These are phyloP conservation scores for Podila horticola DNA, from an alignment of 192 early-diverging fungal genomes.

Conservation along the genomic window DNA sequence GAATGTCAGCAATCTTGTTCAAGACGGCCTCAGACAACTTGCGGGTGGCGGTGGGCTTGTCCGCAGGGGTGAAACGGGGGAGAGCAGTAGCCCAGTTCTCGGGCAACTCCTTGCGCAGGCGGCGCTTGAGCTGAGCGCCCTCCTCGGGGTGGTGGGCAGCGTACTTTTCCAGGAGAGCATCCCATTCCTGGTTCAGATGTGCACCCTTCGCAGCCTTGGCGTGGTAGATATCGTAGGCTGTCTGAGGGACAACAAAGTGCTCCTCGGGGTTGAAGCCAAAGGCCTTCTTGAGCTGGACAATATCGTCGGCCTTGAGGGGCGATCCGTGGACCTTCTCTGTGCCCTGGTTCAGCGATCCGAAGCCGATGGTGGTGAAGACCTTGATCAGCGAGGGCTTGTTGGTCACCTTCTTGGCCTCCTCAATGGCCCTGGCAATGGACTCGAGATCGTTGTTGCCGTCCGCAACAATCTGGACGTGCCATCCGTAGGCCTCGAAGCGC, in stretches of 20 bases:
- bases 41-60: constrained; percentile 85
- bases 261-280: constrained; percentile 87
- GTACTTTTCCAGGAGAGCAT: constrained; percentile 78
- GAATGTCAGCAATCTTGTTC: constrained; percentile 76
- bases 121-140: constrained; percentile 78
- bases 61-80: constrained; percentile 84
- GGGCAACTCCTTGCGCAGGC: constrained; percentile 78
- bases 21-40: constrained; percentile 90
- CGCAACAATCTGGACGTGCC: constrained; percentile 81
- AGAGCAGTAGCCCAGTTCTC: constrained; percentile 75
- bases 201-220: constrained; percentile 64
- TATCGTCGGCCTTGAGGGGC: constrained; percentile 83
- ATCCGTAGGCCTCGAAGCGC: constrained; percentile 94
- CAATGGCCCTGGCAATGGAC: constrained; percentile 78
- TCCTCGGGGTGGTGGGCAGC: constrained; percentile 71
- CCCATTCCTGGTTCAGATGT: constrained; percentile 81
- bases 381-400: constrained; percentile 92
- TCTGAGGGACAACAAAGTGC: constrained; percentile 76
- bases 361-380: constrained; percentile 93
- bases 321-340: constrained; percentile 94
- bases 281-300: constrained; percentile 80
- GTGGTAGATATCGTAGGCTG: constrained; percentile 64
- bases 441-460: constrained; percentile 88
- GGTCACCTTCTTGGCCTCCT: constrained; percentile 82
- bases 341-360: constrained; percentile 88